Conservation (phyloP, 768 basidiomycete genomes). For the Tephrocybe sp. region DNA sequence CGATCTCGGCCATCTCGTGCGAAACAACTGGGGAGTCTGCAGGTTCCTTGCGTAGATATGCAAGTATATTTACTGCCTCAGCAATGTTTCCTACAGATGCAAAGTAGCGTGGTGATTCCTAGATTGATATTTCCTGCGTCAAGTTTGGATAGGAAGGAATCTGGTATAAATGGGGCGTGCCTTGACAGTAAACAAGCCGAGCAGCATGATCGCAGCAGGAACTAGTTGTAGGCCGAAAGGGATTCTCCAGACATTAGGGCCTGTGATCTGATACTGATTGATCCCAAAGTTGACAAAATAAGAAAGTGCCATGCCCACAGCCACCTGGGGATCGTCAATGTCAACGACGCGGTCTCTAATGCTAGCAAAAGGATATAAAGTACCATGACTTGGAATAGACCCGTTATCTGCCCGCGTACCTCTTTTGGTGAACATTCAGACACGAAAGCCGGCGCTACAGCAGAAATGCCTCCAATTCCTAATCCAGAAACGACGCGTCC, state of each 20-base stretch:
- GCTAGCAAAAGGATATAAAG: not conserved
- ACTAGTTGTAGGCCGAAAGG: constrained; percentile 78
- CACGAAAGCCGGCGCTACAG: constrained; percentile 82
- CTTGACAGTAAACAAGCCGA: constrained; percentile 67
- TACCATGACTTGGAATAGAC: constrained; percentile 84
- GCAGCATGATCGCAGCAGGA: constrained; percentile 65
- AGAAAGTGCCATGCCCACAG: constrained; percentile 80
- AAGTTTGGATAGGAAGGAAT: constrained; percentile 12
- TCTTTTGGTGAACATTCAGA: constrained; percentile 87
- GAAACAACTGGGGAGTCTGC: constrained; percentile 43
- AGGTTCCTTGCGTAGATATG: constrained; percentile 54
- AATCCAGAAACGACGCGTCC: constrained; percentile 82
- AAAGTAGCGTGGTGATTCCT: constrained; percentile 79
- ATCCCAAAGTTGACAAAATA: constrained; percentile 74
- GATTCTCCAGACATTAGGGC: constrained; percentile 60
- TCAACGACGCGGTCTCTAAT: not conserved
- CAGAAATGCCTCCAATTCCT: constrained; percentile 80
- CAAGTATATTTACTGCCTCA: constrained; percentile 56
- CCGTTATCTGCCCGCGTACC: constrained; percentile 82
- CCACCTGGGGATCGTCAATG: constrained; percentile 36
- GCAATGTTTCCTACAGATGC: constrained; percentile 57
- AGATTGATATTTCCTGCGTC: not conserved
- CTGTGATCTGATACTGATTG: constrained; percentile 36
- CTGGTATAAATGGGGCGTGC: constrained; percentile 19
- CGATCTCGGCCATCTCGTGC: constrained; percentile 76